Evolutionary conservation across 2,329 filamentous ascomycete species (phyloP).

Genomic region (Cercospora zeae-maydis): DNA sequence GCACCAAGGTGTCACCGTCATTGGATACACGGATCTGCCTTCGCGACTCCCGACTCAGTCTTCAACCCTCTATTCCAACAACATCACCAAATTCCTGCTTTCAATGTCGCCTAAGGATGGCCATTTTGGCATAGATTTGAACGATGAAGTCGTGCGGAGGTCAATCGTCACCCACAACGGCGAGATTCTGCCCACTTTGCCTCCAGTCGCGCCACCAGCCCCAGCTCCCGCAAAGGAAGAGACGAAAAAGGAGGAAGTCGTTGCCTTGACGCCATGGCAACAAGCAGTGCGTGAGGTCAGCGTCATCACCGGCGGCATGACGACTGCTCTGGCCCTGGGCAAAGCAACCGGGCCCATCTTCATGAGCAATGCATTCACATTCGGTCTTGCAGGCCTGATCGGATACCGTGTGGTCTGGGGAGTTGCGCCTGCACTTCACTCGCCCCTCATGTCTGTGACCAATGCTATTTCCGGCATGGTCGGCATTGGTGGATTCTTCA

Average conservation of each 20-base stretch:
- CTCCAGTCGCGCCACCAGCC: slow-evolving; percentile 61
- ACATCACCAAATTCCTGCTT: slow-evolving; percentile 82
- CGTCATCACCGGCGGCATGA: slow-evolving; percentile 73
- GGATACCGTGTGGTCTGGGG: slow-evolving; percentile 89
- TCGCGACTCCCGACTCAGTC: slow-evolving; percentile 84
- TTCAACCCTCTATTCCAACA: slow-evolving; percentile 88
- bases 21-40: slow-evolving; percentile 76
- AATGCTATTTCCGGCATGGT: slow-evolving; percentile 91
- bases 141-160: slow-evolving; percentile 80
- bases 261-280: slow-evolving; percentile 77
- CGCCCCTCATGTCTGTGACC: slow-evolving; percentile 86
- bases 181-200: slow-evolving; percentile 69
- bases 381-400: slow-evolving; percentile 77
- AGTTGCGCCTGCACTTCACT: slow-evolving; percentile 77
- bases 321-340: slow-evolving; percentile 68
- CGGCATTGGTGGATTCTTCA: slow-evolving; percentile 80
- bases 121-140: slow-evolving; percentile 73
- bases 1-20: slow-evolving; percentile 69
- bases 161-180: slow-evolving; percentile 79
- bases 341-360: slow-evolving; percentile 79
- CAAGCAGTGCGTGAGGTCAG: slow-evolving; percentile 73
- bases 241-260: slow-evolving; percentile 53
- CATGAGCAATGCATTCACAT: slow-evolving; percentile 84
- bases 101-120: slow-evolving; percentile 77
- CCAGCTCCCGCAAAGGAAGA: slow-evolving; percentile 50